These are phyloP conservation scores for Dittrichia graveolens DNA, from an alignment of 129 eudicot genomes.

Conservation along the genomic window DNA sequence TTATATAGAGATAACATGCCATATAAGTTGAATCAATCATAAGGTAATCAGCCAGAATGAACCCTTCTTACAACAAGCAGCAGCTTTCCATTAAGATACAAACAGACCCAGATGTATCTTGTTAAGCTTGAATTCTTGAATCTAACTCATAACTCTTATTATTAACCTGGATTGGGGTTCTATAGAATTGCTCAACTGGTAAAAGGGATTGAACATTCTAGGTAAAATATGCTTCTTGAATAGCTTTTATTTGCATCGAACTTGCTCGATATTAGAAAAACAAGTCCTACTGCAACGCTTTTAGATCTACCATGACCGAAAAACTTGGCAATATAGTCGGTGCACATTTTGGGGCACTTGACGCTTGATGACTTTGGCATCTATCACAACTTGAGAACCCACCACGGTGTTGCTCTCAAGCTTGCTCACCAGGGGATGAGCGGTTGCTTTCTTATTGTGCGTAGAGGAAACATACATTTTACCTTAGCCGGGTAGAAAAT, in stretches of 20 bases:
- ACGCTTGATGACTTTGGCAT: constrained; percentile 70
- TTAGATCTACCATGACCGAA: constrained; percentile 84
- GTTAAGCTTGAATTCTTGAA: constrained; percentile 21
- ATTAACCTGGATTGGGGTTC: constrained; percentile 22
- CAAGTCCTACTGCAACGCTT: constrained; percentile 96
- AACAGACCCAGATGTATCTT: constrained; percentile 10
- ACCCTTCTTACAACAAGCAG: constrained; percentile 14
- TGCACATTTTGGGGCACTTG: constrained; percentile 61
- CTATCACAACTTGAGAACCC: constrained; percentile 66
- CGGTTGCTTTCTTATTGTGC: constrained; percentile 64
- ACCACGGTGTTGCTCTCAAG: constrained; percentile 31
- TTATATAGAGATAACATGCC: background rate
- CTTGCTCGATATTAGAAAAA: constrained; percentile 60
- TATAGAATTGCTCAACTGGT: constrained; percentile 11
- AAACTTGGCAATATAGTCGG: constrained; percentile 79
- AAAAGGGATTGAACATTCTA: background rate
- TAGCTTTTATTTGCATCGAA: constrained; percentile 23
- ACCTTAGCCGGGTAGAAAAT: too few species aligned
- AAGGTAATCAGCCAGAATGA: constrained; percentile 8
- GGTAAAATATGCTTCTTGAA: background rate
- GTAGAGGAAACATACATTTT: constrained; percentile 8
- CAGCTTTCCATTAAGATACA: too few species aligned
- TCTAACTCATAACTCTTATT: constrained; percentile 19
- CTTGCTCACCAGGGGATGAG: constrained; percentile 53
- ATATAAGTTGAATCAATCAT: background rate